These are phyloP conservation scores for Heliamphora pulchella DNA, from an alignment of 179 eudicot genomes.

Conservation along the genomic window DNA sequence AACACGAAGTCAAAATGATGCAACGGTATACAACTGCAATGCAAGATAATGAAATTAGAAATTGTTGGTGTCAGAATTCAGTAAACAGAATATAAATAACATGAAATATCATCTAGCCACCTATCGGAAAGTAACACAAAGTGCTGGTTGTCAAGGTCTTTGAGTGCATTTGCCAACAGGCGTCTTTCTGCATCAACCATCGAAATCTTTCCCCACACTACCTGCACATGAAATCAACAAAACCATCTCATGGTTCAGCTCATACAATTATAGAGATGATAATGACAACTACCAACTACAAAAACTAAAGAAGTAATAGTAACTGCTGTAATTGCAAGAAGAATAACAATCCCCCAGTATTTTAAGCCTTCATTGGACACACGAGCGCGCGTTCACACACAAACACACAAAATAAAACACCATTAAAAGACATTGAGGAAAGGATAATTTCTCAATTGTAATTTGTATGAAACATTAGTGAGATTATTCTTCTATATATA, in stretches of 20 bases:
- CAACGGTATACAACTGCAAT: constrained; percentile 85
- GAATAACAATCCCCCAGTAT: too few relatives aligned
- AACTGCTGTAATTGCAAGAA: too few relatives aligned
- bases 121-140: constrained; percentile 95
- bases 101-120: constrained; percentile 28
- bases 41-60: constrained; percentile 16
- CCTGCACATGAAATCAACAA: constrained; percentile 39
- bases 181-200: constrained; percentile 97
- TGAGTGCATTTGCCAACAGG: constrained; percentile 78
- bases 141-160: constrained; percentile 80
- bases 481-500: too few relatives aligned
- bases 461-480: too few relatives aligned
- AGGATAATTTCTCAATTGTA: too few relatives aligned
- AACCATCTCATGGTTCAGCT: constrained; percentile 4
- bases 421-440: too few relatives aligned
- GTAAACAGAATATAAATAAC: not conserved
- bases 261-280: too few relatives aligned
- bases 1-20: constrained; percentile 73
- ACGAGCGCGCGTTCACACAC: too few relatives aligned
- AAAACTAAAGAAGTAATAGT: not conserved
- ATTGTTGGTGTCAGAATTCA: not conserved
- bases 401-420: too few relatives aligned
- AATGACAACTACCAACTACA: not conserved
- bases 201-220: constrained; percentile 86
- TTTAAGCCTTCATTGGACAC: too few relatives aligned